Base-by-base conservation (phyloP, 768 basidiomycete genomes). In the Porpolomopsis calyptriformis region DNA sequence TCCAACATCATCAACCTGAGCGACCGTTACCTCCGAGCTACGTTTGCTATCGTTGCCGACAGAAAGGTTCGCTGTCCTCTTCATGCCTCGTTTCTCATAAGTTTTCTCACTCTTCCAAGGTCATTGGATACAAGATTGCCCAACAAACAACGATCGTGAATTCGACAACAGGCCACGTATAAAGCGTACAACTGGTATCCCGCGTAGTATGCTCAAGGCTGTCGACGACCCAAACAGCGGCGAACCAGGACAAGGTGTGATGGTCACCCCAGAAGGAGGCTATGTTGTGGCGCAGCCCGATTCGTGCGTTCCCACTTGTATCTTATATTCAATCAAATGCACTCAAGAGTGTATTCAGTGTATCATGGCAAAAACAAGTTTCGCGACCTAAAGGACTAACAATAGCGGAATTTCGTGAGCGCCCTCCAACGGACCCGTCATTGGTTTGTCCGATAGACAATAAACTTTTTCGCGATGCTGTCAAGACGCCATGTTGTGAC, bases 41-140 rank as follows among this genome's bases (percentile, higher is more conserved):
- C 66, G 93, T 98, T 3, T 99, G 96, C 61, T 98, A 98, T 61
- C 84, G 96, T 29, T 99, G 96, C 65, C 92, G 93, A 38, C 88
- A 96, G 66, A 94, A 96, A 80, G 96, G 93, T 85, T 60, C 43
- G 70, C 52, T 43, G 33, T 31, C 40, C 39, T 43, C 37, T 12
- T 29, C 24, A 40, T 10, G 19, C 22, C 16, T 19, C 27, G 35
- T 31, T 40, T 31, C 19, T n/a, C 23, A 18, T 19, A 8, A 29
- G 9, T 29, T 29, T 36, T 56, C 43, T 61, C 43, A 49, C 37
- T 8, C 26, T 35, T 49, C 47, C 27, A 60, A 97, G 94, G 96
- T 33, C 96, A 99, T 59, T 99, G 96, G 96, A 99, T 99, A 52
- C 93, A 99, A 60, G 89, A 96, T 52, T 99, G 96, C 60, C 96